A percentile compares a stretch with the other conserved stretches of the same genome.
Evolutionary conservation across 2,329 filamentous ascomycete genomes (phyloP).

Genomic region (Dissoconium aciculare): DNA sequence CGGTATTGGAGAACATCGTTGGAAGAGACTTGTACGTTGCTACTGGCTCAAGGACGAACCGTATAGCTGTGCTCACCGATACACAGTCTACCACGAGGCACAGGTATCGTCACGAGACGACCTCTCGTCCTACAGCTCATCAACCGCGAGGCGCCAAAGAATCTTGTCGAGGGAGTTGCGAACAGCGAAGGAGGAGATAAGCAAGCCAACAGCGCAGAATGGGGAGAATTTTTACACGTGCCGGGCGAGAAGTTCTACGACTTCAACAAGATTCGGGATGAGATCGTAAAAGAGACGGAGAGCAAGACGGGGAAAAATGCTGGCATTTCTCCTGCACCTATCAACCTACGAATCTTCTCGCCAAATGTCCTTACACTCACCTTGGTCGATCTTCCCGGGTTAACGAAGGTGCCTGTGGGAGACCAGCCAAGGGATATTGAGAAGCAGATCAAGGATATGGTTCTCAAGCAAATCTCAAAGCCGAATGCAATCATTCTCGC

Average conservation of each 20-base stretch:
- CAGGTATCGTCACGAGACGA: constrained; percentile 90
- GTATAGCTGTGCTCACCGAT: constrained; percentile 12
- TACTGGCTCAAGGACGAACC: constrained; percentile 1
- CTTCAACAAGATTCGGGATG: constrained; percentile 95
- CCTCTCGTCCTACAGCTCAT: constrained; percentile 95
- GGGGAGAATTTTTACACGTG: constrained; percentile 97
- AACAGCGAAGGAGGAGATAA: constrained; percentile 70
- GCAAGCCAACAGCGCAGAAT: constrained; percentile 84
- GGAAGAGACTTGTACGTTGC: constrained; percentile 93
- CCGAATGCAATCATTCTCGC: constrained; percentile 95
- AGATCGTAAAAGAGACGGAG: constrained; percentile 93
- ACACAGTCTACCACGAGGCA: constrained; percentile 81
- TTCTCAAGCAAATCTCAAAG: constrained; percentile 96
- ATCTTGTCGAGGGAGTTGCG: constrained; percentile 55
- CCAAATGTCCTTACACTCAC: constrained; percentile 95
- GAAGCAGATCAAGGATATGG: constrained; percentile 93
- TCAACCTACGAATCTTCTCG: constrained; percentile 96
- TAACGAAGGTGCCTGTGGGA: constrained; percentile 93
- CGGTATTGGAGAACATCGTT: constrained; percentile 95
- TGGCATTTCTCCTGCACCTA: constrained; percentile 89
- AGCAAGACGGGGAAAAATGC: constrained; percentile 92
- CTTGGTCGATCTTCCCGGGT: constrained; percentile 84
- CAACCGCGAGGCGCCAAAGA: constrained; percentile 52
- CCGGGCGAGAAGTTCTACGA: constrained; percentile 95
- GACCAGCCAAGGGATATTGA: constrained; percentile 96